These are phyloP conservation scores for Naganishia antarctica DNA, from an alignment of 768 basidiomycete genomes.

Conservation along the genomic window DNA sequence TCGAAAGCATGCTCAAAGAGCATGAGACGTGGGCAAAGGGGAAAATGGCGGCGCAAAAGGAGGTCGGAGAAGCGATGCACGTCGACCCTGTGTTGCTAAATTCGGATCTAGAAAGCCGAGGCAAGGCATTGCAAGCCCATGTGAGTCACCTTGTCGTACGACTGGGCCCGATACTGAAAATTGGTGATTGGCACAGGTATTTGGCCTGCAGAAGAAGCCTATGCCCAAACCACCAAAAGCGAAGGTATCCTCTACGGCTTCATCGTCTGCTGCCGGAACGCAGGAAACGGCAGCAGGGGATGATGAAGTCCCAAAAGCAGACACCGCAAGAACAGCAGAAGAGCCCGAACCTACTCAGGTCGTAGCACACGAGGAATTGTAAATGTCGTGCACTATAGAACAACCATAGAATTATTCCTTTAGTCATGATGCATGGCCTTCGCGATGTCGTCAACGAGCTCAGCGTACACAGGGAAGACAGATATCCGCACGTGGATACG, in stretches of 20 bases:
- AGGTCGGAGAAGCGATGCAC: constrained; percentile 8
- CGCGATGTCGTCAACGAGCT: too few species aligned
- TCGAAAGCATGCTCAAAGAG: constrained; percentile 71
- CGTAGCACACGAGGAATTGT: constrained; percentile 21
- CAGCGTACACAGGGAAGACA: too few species aligned
- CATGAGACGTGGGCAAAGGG: constrained; percentile 79
- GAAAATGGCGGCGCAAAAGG: constrained; percentile 53
- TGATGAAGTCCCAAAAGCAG: constrained; percentile 8
- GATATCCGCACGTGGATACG: too few species aligned
- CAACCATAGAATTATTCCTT: constrained; percentile 1
- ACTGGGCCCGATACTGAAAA: background rate
- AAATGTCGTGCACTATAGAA: background rate
- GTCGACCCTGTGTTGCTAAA: constrained; percentile 22
- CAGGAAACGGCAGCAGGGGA: background rate
- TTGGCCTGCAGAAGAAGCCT: constrained; percentile 19
- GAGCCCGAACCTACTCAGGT: constrained; percentile 8
- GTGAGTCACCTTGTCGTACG: constrained; percentile 3
- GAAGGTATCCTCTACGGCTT: background rate
- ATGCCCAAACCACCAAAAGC: constrained; percentile 25
- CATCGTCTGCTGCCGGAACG: constrained; percentile 8
- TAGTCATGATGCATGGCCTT: too few species aligned
- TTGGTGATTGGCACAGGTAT: constrained; percentile 6
- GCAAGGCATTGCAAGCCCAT: constrained; percentile 21
- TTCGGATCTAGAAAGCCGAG: constrained; percentile 20
- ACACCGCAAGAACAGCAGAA: constrained; percentile 10